phyloP scores from a whole-genome alignment of 1,284 basidiomycete genomes.

The Cerioporus squamosus region DNA sequence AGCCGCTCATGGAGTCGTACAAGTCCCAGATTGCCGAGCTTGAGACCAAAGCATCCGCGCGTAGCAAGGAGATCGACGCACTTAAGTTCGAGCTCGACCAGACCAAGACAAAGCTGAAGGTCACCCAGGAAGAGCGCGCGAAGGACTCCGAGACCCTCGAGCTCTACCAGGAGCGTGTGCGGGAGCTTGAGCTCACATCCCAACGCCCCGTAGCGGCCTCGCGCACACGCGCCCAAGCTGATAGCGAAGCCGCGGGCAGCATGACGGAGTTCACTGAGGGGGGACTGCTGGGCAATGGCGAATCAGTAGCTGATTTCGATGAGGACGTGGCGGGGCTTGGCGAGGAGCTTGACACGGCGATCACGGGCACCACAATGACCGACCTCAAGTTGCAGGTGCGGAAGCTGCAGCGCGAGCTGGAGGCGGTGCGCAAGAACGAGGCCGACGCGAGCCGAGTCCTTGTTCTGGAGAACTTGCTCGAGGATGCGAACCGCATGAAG shows the following conservation, averaged over 20 bases:
- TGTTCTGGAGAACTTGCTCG: conserved; percentile 88
- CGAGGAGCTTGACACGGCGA: conserved; percentile 85
- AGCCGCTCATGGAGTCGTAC: conserved; percentile 92
- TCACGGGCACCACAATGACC: conserved; percentile 87
- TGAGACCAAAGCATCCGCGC: conserved; percentile 70
- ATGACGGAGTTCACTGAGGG: conserved; percentile 45
- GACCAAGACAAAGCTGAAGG: conserved; percentile 69
- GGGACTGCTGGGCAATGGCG: conserved; percentile 36
- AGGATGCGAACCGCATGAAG: conserved; percentile 91
- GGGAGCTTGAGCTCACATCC: conserved; percentile 81
- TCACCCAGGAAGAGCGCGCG: conserved; percentile 70
- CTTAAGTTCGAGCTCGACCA: conserved; percentile 81
- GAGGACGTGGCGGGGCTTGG: conserved; percentile 65
- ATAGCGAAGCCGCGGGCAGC: conserved; percentile 20
- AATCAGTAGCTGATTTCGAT: conserved; percentile 44
- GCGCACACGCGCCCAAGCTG: conserved; percentile 23
- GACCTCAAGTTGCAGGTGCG: conserved; percentile 87
- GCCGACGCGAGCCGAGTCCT: conserved; percentile 76
- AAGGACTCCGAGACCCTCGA: conserved; percentile 87
- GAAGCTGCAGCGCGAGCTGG: conserved; percentile 83
- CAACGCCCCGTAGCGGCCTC: conserved; percentile 46
- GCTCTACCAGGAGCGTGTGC: conserved; percentile 89
- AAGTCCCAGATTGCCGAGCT: conserved; percentile 86
- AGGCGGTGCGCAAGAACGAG: conserved; percentile 73
- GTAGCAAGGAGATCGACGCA: conserved; percentile 73